These are phyloP conservation scores for Blastocrithidia nonstop DNA, from an alignment of 208 protist species.

Conservation along the genomic window DNA sequence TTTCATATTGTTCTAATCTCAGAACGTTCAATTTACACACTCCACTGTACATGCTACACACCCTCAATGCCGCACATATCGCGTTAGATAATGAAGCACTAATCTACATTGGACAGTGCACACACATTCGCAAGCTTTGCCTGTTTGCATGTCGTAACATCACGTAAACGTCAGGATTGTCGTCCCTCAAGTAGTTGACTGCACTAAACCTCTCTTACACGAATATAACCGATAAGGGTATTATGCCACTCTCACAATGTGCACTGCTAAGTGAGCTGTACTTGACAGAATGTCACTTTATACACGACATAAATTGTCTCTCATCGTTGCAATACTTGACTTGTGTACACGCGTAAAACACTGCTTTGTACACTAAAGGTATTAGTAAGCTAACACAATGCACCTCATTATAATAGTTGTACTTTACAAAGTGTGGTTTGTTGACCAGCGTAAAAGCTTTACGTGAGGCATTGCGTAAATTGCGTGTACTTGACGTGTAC, in stretches of 20 bases:
- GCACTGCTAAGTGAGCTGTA: conserved; percentile 20
- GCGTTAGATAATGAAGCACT: too few relatives aligned
- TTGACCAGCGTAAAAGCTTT: conserved; percentile 34
- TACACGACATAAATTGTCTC: conserved; percentile 45
- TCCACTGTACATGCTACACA: too few relatives aligned
- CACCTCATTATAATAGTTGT: conserved; percentile 25
- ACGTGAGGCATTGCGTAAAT: conserved; percentile 12
- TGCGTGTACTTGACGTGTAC: conserved; percentile 65
- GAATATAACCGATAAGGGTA: conserved; percentile 31
- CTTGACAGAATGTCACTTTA: conserved; percentile 43
- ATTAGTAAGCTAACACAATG: conserved; percentile 29
- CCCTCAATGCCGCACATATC: too few relatives aligned
- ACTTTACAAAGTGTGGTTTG: conserved; percentile 41
- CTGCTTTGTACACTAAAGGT: conserved; percentile 23
- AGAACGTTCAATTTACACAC: too few relatives aligned
- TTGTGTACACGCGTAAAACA: conserved; percentile 45
- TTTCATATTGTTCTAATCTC: too few relatives aligned
- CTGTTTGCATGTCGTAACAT: too few relatives aligned
- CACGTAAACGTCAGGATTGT: too few relatives aligned
- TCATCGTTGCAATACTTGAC: conserved; percentile 15
- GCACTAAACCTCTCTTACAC: conserved; percentile 40
- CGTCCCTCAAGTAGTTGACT: too few relatives aligned
- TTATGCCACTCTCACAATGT: conserved; percentile 29
- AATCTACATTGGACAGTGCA: too few relatives aligned
- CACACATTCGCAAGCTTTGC: too few relatives aligned